A percentile compares a stretch with the other conserved stretches of the same genome.
Conservation (phyloP, 108 stramenopile genomes). For the Stephanodiscus triporus region DNA sequence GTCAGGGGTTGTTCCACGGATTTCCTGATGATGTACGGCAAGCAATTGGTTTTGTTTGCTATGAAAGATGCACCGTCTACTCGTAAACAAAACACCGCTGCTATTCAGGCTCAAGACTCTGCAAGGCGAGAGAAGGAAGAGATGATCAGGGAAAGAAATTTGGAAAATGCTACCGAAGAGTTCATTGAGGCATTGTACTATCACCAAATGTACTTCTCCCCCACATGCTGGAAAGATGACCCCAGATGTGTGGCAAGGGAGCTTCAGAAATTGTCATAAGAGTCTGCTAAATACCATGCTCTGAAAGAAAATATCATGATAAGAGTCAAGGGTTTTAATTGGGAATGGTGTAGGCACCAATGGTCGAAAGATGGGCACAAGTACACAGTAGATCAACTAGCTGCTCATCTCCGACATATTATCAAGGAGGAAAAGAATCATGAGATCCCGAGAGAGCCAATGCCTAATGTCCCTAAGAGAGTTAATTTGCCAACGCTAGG, state of each 20-base stretch:
- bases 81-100: not conserved
- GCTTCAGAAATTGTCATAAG: conserved; percentile 11
- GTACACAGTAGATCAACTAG: not conserved
- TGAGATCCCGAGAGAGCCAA: conserved; percentile 13
- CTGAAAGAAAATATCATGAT: conserved; percentile 33
- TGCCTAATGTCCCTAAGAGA: conserved; percentile 9
- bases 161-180: conserved; percentile 14
- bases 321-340: conserved; percentile 18
- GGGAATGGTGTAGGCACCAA: conserved; percentile 14
- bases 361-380: not conserved
- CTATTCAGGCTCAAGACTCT: not conserved
- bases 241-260: conserved; percentile 6
- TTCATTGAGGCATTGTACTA: conserved; percentile 21
- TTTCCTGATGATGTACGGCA: not conserved
- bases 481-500: conserved; percentile 5
- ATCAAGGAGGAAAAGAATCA: conserved; percentile 3
- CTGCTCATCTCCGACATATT: not conserved
- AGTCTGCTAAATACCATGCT: conserved; percentile 11
- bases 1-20: not conserved
- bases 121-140: conserved; percentile 20
- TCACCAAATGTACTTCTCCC: conserved; percentile 10
- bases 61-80: conserved; percentile 20
- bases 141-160: not conserved
- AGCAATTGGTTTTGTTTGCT: not conserved
- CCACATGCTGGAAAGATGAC: conserved; percentile 23